Base-by-base conservation (phyloP, 306 rosid genomes). In the Cucumis hystrix region DNA sequence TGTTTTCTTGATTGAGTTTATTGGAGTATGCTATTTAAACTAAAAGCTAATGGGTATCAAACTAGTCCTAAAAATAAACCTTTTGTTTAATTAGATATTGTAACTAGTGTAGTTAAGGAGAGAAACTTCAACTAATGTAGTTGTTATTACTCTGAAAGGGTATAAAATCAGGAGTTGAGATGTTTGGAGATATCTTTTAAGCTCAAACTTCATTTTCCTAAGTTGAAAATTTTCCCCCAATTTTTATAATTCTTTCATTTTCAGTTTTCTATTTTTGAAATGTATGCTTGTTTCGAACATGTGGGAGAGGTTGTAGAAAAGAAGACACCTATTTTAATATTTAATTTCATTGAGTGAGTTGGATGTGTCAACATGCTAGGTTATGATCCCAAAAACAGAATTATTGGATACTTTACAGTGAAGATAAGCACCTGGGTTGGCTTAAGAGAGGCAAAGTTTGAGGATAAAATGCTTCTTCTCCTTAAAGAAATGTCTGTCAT, bases 401-500 rank as follows among this genome's bases (percentile, higher is more conserved):
- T 40, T 14, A n/a, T 18, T 37, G 55, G 67, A 62, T 75, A 41
- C 75, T 75, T 56, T 58, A 75, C 67, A 58, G 37, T 8, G 67
- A 75, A 75, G 35, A 56, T 21, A 33, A 16, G 51, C 49, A 18
- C 66, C 80, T 30, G 11, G 16, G 66, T 59, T 25, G 43, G 3
- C 74, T 20, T 49, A 16, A 3, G 58, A 43, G 40, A 43, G 40
- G 75, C 11, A 65, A 76, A 21, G 37, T 69, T 68, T 20, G 56
- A 47, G 23, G 13, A 6, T 10, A 15, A 23, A 49, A 39, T 12
- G 57, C 39, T 69, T 43, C 47, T 65, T 64, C 78, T 37, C 66
- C 39, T 33, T 45, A 68, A 52, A 18, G 49, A 23, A 63, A 83
- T 10, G 21, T 0, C 37, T 71, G 64, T 86, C 84, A 87, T 66